Conservation (phyloP, 495 filamentous ascomycete genomes). For the Tirmania nivea region DNA sequence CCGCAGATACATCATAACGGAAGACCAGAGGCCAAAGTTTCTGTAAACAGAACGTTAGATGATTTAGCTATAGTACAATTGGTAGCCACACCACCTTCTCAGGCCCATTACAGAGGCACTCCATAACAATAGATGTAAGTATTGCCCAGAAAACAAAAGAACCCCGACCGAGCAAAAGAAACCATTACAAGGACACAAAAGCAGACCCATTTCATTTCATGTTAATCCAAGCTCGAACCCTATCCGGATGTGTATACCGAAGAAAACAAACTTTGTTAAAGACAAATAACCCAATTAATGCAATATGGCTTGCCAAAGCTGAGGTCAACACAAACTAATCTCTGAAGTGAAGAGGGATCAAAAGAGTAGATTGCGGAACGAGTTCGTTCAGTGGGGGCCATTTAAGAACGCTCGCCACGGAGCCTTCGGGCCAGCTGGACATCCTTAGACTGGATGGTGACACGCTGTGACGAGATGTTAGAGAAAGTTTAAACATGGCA, state of each 20-base stretch:
- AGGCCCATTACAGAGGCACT: neutral
- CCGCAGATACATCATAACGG: no score
- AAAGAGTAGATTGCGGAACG: neutral
- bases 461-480: conserved; percentile 52
- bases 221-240: neutral
- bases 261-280: neutral
- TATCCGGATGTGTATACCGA: neutral
- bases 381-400: conserved; percentile 12
- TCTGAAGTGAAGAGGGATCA: neutral
- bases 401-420: conserved; percentile 78
- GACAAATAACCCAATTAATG: neutral
- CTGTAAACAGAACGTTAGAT: neutral
- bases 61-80: neutral
- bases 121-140: neutral
- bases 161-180: neutral
- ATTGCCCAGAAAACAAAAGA: neutral
- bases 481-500: neutral
- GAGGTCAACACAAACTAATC: neutral
- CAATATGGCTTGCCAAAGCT: neutral
- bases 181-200: neutral
- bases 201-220: neutral
- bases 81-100: neutral
- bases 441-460: conserved; percentile 87
- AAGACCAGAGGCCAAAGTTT: no score
- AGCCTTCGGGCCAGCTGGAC: conserved; percentile 93